Conservation (phyloP, 139 green algal genomes). For the Pycnococcus provasolii region DNA sequence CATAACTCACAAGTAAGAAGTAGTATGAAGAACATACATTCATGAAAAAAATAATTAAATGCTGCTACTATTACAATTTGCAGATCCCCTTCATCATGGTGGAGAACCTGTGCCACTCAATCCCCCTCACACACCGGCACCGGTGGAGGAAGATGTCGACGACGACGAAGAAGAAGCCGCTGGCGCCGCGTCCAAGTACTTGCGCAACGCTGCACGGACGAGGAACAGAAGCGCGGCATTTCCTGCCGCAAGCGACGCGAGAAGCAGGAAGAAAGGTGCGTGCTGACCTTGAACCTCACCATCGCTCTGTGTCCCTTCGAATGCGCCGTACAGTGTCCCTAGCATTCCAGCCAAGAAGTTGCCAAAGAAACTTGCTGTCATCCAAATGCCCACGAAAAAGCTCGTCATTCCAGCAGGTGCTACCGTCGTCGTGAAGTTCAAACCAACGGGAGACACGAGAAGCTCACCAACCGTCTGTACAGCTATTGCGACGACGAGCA, state of each 20-base stretch:
- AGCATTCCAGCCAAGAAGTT: conserved; percentile 12
- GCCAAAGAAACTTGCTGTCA: conserved; percentile 8
- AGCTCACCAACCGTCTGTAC: conserved; percentile 24
- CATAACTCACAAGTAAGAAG: too few species aligned
- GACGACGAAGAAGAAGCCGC: too few species aligned
- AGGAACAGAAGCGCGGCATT: neutral
- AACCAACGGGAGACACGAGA: conserved; percentile 15
- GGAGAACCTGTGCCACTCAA: too few species aligned
- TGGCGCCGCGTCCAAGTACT: too few species aligned
- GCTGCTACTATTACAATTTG: too few species aligned
- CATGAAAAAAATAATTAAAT: too few species aligned
- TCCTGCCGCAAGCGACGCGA: neutral
- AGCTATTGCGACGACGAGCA: conserved; percentile 9
- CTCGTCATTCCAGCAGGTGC: conserved; percentile 10
- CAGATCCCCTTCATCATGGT: too few species aligned
- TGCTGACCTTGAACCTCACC: neutral
- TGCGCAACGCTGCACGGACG: too few species aligned
- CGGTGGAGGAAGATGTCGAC: too few species aligned
- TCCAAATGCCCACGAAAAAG: conserved; percentile 14
- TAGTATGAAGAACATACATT: too few species aligned
- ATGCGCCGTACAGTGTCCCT: neutral
- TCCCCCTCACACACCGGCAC: too few species aligned
- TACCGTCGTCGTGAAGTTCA: conserved; percentile 12
- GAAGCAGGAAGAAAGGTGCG: neutral
- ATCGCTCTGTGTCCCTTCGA: too few species aligned